A percentile compares a stretch with the other conserved stretches of the same genome.
phyloP scores from a whole-genome alignment of 2,329 filamentous ascomycete genomes.

The Raffaelea deltoideospora region DNA sequence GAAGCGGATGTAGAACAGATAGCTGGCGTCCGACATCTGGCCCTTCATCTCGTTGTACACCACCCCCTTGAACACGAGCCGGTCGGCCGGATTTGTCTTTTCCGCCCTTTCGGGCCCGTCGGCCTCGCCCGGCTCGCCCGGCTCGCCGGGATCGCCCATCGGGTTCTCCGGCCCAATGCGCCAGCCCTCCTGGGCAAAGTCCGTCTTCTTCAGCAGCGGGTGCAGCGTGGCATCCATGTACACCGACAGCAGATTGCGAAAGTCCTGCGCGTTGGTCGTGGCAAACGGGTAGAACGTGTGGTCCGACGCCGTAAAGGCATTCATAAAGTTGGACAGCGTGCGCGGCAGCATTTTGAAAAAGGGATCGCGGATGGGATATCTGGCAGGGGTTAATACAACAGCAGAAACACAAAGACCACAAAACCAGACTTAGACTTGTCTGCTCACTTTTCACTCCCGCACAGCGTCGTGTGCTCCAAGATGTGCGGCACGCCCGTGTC shows the following conservation, averaged over 20 bases:
- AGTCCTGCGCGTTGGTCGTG: constrained; percentile 90
- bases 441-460: constrained; percentile 79
- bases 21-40: constrained; percentile 93
- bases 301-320: constrained; percentile 90
- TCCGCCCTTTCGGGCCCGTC: too few relatives aligned
- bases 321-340: constrained; percentile 99
- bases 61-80: constrained; percentile 87
- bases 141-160: constrained; percentile 24
- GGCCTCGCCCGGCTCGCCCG: constrained; percentile 25
- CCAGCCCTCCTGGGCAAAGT: constrained; percentile 97
- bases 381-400: too few relatives aligned
- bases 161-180: constrained; percentile 86
- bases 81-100: too few relatives aligned
- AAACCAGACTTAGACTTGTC: too few relatives aligned
- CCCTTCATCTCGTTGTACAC: constrained; percentile 99
- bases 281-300: constrained; percentile 97
- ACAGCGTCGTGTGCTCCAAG: constrained; percentile 91
- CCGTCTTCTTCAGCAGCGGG: constrained; percentile 74
- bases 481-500: constrained; percentile 95
- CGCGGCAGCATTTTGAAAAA: constrained; percentile 99
- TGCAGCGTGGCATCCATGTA: constrained; percentile 91
- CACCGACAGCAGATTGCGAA: constrained; percentile 88
- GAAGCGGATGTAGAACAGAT: constrained; percentile 89
- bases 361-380: constrained; percentile 92
- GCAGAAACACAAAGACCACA: too few relatives aligned